Evolutionary conservation across 768 basidiomycete species (phyloP).

Genomic region (Sutorius australiensis): DNA sequence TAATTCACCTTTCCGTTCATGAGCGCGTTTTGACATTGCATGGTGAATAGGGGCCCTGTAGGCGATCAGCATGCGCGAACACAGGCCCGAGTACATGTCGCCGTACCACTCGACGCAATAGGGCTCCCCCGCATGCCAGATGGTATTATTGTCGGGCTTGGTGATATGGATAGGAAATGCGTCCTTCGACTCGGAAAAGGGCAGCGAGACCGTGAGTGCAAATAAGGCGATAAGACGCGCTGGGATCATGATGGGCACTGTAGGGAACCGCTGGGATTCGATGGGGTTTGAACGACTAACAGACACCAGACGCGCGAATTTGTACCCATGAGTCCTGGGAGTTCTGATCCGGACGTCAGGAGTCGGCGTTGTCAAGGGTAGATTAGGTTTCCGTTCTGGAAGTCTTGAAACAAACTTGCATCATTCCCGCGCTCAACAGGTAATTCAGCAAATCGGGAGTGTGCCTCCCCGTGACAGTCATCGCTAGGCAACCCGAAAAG

Average conservation of each 20-base stretch:
- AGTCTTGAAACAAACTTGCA: background rate
- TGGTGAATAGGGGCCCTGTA: no score
- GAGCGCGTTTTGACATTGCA: no score
- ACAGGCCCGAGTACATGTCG: background rate
- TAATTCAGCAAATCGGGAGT: no score
- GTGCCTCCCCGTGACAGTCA: no score
- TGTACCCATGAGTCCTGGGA: background rate
- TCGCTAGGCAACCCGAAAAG: no score
- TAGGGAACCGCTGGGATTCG: background rate
- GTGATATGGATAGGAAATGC: conserved; percentile 25
- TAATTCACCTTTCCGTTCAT: conserved; percentile 2
- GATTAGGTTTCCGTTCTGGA: background rate
- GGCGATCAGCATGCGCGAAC: no score
- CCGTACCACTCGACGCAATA: conserved; percentile 30
- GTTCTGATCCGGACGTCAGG: background rate
- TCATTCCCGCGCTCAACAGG: background rate
- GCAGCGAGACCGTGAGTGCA: conserved; percentile 9
- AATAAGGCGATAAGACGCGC: conserved; percentile 6
- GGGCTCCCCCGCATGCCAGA: conserved; percentile 20
- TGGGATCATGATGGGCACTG: conserved; percentile 1
- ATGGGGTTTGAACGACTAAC: background rate
- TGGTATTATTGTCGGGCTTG: conserved; percentile 19
- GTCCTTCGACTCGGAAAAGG: conserved; percentile 15
- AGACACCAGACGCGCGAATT: conserved; percentile 1
- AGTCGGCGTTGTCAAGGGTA: background rate